Evolutionary conservation across 306 rosid genomes (phyloP), one percentile per base, ranked within the genome.

Genomic region (Gastrolobium villosum): DNA sequence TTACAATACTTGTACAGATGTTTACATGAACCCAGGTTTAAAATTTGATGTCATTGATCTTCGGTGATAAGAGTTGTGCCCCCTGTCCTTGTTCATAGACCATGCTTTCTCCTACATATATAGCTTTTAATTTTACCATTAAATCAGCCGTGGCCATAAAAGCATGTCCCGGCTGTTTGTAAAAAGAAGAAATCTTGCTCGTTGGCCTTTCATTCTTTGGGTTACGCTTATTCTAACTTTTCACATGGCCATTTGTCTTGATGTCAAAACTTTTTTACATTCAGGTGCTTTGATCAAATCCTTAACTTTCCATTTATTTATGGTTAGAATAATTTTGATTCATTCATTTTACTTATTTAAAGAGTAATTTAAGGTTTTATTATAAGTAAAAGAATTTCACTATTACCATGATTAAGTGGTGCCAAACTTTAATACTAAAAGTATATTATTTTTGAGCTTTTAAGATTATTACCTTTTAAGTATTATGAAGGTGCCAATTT

Each of bases 11-110:
- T 91, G 99, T 87, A 87, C 99, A 77, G 99, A 95, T 88, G 92
- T 95, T 81, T 92, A 91, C 87, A 83, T 95, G 97, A 90, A 89
- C 82, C 97, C 99, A 20, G 83, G 81, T 57, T 78, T 91, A 76
- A 91, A 91, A 41, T 95, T 95, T 76, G 99, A 95, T 36, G 92
- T 93, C 79, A 90, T 95, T 67, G 99, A 95, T 90, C 98, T 93
- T 84, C 87, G 99, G 68, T 91, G 88, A 87, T 76, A 46, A 44
- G 20, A 35, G 6, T 61, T 56, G 20, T 55, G 20, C 73, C 50
- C 82, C n/a, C 48, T 61, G 28, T 54, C 73, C 49, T 78, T 79
- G 81, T 86, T 79, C 78, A 85, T 84, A 78, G 53, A 20, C 73
- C 74, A 60, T 54, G 39, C 30, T 31, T 48, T 70, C 46, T 63